phyloP scores from a whole-genome alignment of 805 yeast genomes.

The Saccharomycopsis lassenensis region DNA sequence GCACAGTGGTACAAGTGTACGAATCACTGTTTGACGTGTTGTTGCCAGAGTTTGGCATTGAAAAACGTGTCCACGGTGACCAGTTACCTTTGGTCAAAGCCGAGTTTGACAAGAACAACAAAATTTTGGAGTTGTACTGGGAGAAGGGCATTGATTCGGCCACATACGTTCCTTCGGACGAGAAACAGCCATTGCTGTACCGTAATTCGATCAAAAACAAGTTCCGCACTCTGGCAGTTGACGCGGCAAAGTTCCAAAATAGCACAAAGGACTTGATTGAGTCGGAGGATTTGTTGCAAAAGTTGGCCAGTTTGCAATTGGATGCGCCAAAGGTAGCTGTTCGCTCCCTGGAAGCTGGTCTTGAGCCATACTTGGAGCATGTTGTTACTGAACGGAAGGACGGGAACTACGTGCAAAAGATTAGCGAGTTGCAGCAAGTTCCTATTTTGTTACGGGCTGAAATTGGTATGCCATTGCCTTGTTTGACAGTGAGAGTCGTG shows the following conservation, averaged over 20 bases:
- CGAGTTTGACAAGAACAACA: slow-evolving; percentile 64
- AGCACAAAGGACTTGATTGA: slow-evolving; percentile 4
- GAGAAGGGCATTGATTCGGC: slow-evolving; percentile 88
- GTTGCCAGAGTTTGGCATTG: slow-evolving; percentile 88
- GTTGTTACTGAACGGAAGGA: slow-evolving; percentile 53
- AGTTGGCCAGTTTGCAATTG: slow-evolving; percentile 40
- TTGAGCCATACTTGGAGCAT: slow-evolving; percentile 47
- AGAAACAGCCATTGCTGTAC: slow-evolving; percentile 64
- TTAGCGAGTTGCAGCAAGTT: slow-evolving; percentile 62
- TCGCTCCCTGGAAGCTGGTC: slow-evolving; percentile 22
- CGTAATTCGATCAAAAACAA: slow-evolving; percentile 70
- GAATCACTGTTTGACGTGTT: slow-evolving; percentile 93
- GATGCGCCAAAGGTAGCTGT: slow-evolving; percentile 32
- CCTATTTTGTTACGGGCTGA: slow-evolving; percentile 86
- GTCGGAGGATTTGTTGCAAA: slow-evolving; percentile 35
- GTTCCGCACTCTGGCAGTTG: slow-evolving; percentile 57
- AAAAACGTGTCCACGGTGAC: slow-evolving; percentile 94
- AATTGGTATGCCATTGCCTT: slow-evolving; percentile 91
- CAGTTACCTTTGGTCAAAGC: slow-evolving; percentile 89
- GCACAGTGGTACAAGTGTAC: slow-evolving; percentile 82
- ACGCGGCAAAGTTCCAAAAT: slow-evolving; percentile 55
- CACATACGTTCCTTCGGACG: slow-evolving; percentile 85
- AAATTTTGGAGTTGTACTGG: slow-evolving; percentile 80
- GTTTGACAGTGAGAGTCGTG: slow-evolving; percentile 81
- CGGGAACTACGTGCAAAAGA: slow-evolving; percentile 55